Evolutionary conservation across 2,329 filamentous ascomycete species (phyloP).

Genomic region (Pyrenophora tritici-repentis): DNA sequence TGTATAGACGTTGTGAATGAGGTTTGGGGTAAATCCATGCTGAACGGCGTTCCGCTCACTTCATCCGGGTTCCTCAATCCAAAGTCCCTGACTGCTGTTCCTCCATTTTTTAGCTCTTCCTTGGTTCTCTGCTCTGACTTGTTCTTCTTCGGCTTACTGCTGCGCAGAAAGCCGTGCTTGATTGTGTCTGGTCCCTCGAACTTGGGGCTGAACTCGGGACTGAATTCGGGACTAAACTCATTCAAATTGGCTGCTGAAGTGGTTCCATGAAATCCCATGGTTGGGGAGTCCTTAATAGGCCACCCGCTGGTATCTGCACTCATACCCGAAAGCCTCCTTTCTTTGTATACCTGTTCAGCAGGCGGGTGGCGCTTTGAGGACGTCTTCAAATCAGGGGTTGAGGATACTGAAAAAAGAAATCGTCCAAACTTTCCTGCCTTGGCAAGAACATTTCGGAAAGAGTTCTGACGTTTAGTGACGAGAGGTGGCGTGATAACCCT

Average conservation of each 20-base stretch:
- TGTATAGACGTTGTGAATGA: no score
- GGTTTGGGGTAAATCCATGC: no score
- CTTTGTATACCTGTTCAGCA: background rate
- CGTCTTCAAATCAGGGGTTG: constrained; percentile 14
- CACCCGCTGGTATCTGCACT: constrained; percentile 4
- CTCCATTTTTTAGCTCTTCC: background rate
- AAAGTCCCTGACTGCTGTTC: background rate
- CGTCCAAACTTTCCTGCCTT: constrained; percentile 16
- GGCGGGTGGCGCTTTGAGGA: constrained; percentile 10
- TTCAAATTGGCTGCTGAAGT: background rate
- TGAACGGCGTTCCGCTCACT: no score
- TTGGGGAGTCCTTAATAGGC: background rate
- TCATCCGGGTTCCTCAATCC: background rate
- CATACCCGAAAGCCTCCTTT: background rate
- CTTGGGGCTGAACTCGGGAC: background rate
- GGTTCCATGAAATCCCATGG: background rate
- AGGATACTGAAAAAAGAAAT: constrained; percentile 19
- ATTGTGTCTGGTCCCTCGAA: no score
- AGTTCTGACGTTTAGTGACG: background rate
- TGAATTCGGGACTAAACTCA: no score
- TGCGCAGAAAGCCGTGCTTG: no score
- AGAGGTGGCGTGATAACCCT: background rate
- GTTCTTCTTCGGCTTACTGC: background rate
- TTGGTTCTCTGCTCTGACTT: background rate
- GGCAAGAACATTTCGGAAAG: background rate